Percentiles rank a stretch among this genome's conserved stretches.
Conservation (phyloP, 2,329 filamentous ascomycete species). For the Colletotrichum abscissum region DNA sequence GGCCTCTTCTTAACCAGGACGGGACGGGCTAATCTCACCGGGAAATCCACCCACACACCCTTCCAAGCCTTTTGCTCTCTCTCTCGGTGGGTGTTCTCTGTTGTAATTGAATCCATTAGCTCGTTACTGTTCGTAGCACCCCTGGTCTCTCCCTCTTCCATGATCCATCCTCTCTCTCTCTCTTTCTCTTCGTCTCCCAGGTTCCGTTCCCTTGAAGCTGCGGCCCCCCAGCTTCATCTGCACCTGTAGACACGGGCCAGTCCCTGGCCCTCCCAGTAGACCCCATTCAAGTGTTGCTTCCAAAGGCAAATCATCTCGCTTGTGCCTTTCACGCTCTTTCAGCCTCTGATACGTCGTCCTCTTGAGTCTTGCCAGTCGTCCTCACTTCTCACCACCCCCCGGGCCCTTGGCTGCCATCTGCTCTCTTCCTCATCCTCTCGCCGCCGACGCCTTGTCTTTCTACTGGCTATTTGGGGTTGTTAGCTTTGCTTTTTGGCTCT, state of each 20-base stretch:
- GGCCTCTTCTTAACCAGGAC: slow-evolving; percentile 33
- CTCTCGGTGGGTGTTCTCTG: neutral
- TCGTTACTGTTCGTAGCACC: neutral
- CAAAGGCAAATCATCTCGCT: slow-evolving; percentile 64
- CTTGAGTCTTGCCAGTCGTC: slow-evolving; percentile 24
- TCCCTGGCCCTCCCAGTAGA: slow-evolving; percentile 37
- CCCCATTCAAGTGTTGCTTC: slow-evolving; percentile 52
- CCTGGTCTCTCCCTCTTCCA: neutral
- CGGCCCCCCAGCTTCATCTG: slow-evolving; percentile 25
- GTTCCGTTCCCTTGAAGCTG: neutral
- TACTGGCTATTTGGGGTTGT: slow-evolving; percentile 11
- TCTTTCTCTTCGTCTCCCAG: neutral
- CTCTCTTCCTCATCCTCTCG: slow-evolving; percentile 6
- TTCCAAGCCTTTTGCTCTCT: slow-evolving; percentile 12
- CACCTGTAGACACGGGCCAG: slow-evolving; percentile 39
- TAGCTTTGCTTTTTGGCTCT: neutral
- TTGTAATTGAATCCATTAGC: neutral
- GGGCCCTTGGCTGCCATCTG: neutral
- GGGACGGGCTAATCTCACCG: slow-evolving; percentile 55
- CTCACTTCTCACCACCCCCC: neutral
- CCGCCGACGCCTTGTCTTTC: slow-evolving; percentile 10
- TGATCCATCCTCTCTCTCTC: no score
- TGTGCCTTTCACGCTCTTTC: slow-evolving; percentile 57
- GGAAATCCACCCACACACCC: slow-evolving; percentile 55
- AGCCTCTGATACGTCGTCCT: slow-evolving; percentile 55